Base-by-base conservation (phyloP, 2,329 filamentous ascomycete species). In the Fusarium sublunatum region DNA sequence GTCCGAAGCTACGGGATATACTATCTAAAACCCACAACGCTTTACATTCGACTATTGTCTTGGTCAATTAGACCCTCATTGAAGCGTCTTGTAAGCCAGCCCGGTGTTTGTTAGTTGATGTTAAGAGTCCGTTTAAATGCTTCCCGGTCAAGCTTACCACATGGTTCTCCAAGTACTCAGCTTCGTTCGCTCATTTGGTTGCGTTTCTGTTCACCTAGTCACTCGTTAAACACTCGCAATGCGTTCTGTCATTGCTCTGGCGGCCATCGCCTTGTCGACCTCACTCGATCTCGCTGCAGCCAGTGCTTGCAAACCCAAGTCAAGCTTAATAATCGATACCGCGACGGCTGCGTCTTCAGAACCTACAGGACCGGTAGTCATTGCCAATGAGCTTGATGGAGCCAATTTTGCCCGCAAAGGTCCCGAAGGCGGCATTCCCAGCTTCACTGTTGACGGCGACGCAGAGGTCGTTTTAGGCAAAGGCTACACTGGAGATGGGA, bases 401-500 rank as follows among this genome's bases (percentile, higher is more conserved):
- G 53, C n/a, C 29, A 56, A 40, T 13, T 51, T 56, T 12, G 53
- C 46, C 28, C 22, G 28, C 9, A 43, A 9, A 13, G 34, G 31
- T 12, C 10, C 39, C 8, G 22, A 26, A 5, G 46, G 40, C 12
- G 28, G 34, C 19, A 24, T 56, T 19, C 46, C 48, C 11, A 38
- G 48, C 34, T 56, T 51, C 22, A 44, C 22, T 7, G 22, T 39
- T 24, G 28, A 25, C 2, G 53, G 53, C 10, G 39, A 35, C 9
- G 53, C 39, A 11, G 15, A 38, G 26, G 28, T 41, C 13, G 47
- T 26, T 6, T 13, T n/a, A 2, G 46, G 38, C 32, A 13, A 39
- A 7, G 51, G 57, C 25, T 43, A 57, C 26, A 44, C 38, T 5
- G 53, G 53, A 19, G 57, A 60, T 35, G 53, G 57, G 12, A 56